These are phyloP conservation scores for Pseudonitzschia pungens DNA, from an alignment of 108 stramenopile genomes.

Conservation along the genomic window DNA sequence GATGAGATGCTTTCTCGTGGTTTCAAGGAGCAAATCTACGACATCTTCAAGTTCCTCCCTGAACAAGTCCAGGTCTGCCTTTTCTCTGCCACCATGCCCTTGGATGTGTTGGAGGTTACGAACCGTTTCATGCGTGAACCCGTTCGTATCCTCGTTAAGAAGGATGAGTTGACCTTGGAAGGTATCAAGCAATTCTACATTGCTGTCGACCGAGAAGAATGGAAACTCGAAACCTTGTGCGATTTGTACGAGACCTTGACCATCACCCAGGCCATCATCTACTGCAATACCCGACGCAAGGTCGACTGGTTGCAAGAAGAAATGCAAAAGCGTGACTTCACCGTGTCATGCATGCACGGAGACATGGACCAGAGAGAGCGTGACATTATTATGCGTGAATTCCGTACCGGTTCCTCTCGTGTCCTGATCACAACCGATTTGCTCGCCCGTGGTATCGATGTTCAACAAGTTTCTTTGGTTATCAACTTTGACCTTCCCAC, in stretches of 20 bases:
- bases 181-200: conserved; percentile 99
- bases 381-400: conserved; percentile 99
- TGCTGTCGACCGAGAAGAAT: conserved; percentile 97
- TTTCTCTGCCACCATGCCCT: conserved; percentile 99
- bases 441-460: conserved; percentile 96
- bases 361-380: conserved; percentile 99
- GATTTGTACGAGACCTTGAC: conserved; percentile 99
- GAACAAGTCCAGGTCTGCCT: conserved; percentile 98
- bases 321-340: conserved; percentile 96
- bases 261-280: conserved; percentile 99
- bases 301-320: conserved; percentile 99
- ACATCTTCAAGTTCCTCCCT: conserved; percentile 99
- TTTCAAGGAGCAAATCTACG: conserved; percentile 99
- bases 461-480: conserved; percentile 99
- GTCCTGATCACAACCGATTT: conserved; percentile 99
- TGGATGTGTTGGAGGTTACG: conserved; percentile 99
- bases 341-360: conserved; percentile 99
- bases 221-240: conserved; percentile 99
- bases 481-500: conserved; percentile 99
- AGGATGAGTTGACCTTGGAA: conserved; percentile 99
- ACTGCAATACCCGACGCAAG: conserved; percentile 99
- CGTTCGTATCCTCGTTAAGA: conserved; percentile 99
- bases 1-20: conserved; percentile 99
- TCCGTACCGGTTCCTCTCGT: conserved; percentile 99
- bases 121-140: conserved; percentile 99